These are phyloP conservation scores for Zymoseptoria crescenta DNA, from an alignment of 2,329 filamentous ascomycete species.

Conservation along the genomic window DNA sequence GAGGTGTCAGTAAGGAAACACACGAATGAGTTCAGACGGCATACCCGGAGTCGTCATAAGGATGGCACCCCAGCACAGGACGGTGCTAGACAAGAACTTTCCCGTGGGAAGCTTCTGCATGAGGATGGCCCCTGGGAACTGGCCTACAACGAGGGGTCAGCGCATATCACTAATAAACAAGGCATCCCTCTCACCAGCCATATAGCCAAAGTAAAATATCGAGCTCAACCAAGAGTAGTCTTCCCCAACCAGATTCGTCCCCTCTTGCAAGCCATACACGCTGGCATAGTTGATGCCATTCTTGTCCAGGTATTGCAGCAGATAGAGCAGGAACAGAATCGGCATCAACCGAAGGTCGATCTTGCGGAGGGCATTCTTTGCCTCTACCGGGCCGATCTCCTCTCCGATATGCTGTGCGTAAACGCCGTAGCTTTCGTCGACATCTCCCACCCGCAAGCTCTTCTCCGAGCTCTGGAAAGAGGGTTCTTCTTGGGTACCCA, in stretches of 20 bases:
- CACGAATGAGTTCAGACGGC: neutral
- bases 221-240: conserved; percentile 47
- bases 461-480: neutral
- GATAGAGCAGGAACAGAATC: conserved; percentile 29
- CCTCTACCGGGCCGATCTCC: conserved; percentile 18
- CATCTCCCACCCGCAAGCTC: conserved; percentile 12
- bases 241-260: conserved; percentile 41
- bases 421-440: conserved; percentile 24
- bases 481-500: neutral
- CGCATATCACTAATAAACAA: neutral
- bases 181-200: conserved; percentile 22
- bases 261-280: conserved; percentile 42
- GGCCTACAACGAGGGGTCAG: conserved; percentile 34
- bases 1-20: neutral
- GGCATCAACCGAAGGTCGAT: conserved; percentile 31
- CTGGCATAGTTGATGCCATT: conserved; percentile 38
- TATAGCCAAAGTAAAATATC: conserved; percentile 46
- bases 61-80: conserved; percentile 36
- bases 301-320: conserved; percentile 38
- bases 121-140: conserved; percentile 39
- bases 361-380: conserved; percentile 28
- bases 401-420: conserved; percentile 22
- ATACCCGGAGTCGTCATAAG: conserved; percentile 32
- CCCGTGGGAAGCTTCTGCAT: conserved; percentile 41
- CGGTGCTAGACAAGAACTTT: conserved; percentile 38